These are phyloP conservation scores for Poa pratensis DNA, from an alignment of 176 grass and related monocot species.

Conservation along the genomic window DNA sequence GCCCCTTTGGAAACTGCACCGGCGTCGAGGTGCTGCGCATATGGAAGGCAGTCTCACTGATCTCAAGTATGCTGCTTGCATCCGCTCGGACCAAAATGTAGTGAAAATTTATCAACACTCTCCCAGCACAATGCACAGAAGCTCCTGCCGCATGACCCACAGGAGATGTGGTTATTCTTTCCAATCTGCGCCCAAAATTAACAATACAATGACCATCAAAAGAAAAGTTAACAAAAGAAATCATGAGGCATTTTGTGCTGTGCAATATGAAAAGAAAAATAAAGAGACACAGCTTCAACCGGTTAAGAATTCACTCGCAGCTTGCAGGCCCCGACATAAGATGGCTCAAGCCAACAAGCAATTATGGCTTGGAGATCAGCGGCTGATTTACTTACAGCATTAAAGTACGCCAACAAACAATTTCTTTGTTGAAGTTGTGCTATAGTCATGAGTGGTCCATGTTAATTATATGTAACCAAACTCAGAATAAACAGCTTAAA, in stretches of 20 bases:
- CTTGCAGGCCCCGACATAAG: background rate
- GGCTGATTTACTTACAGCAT: background rate
- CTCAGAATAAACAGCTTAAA: background rate
- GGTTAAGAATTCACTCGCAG: background rate
- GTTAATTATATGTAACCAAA: background rate
- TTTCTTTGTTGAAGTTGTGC: background rate
- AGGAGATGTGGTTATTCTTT: slow-evolving; percentile 32
- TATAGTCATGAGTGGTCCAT: background rate
- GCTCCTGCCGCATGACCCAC: background rate
- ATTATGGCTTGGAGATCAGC: slow-evolving; percentile 9
- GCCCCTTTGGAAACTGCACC: too few species aligned
- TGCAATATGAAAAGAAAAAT: background rate
- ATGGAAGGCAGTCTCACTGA: background rate
- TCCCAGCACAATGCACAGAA: slow-evolving; percentile 10
- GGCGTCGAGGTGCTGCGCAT: background rate
- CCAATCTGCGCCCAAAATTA: background rate
- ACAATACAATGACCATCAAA: too few species aligned
- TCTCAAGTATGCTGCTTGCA: slow-evolving; percentile 73
- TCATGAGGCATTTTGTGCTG: background rate
- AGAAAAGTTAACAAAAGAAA: background rate
- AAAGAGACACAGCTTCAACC: slow-evolving; percentile 7
- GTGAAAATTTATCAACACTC: slow-evolving; percentile 46
- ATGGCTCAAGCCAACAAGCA: slow-evolving; percentile 17
- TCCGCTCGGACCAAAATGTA: slow-evolving; percentile 68
- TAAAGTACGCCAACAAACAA: too few species aligned